Base-by-base conservation (phyloP, 805 yeast species). In the Hyphopichia homilentoma region DNA sequence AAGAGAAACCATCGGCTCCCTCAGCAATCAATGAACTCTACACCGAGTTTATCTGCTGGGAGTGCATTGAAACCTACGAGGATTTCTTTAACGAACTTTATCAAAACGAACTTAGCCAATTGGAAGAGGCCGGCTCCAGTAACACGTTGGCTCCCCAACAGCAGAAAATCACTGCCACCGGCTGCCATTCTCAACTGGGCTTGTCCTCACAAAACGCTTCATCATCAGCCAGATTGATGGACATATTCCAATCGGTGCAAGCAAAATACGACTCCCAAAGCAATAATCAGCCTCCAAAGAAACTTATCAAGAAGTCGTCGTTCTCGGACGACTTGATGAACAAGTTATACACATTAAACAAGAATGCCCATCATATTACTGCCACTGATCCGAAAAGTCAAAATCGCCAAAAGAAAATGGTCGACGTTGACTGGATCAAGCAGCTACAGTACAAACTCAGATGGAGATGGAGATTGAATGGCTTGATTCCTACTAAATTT, bases 11-110 rank as follows among this genome's bases (percentile, higher is more conserved):
- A 19, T 7, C 15, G 8, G 8, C 4, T 4, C 21, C 16, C 18
- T 12, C 13, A 6, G 22, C 21, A 21, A 8, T 29, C 4, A 7
- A 15, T 9, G 28, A 22, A 21, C 16, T 29, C 3, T 70, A 54
- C 44, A 61, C 65, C 25, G 85, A 81, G 45, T 70, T 81, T 37
- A 80, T 81, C 0, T 81, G 88, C 45, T 70, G 73, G 29, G 70
- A 69, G 33, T 81, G 88, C 43, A 73, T 79, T 9, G 75, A 63
- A 32, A 66, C 61, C n/a, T 77, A 77, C 45, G 81, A 77, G 44
- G 61, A 59, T 28, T 65, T 76, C 16, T 61, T 71, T 14, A 65
- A 62, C 44, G 79, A 73, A 39, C 49, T 55, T 14, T 32, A 29
- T 25, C 30, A 21, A 14, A 24, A 29, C 15, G 31, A 35, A 25